A percentile compares a stretch with the other conserved stretches of the same genome.
phyloP scores from a whole-genome alignment of 169 alveolate genomes.

The Blepharisma undulans region DNA sequence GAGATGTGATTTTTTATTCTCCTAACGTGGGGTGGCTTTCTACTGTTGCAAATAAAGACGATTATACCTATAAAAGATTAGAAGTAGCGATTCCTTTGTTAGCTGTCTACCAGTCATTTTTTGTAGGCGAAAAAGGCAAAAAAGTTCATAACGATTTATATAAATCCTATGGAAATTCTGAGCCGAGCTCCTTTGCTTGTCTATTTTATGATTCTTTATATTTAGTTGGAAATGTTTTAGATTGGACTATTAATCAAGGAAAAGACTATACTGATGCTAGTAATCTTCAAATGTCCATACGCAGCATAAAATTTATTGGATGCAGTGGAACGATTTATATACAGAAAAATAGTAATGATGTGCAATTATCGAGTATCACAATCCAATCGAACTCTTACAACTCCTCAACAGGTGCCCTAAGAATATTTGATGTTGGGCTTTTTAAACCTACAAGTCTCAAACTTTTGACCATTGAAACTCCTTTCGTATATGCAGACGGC shows the following conservation, averaged over 20 bases:
- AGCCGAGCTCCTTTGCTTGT: background rate
- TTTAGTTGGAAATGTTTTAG: background rate
- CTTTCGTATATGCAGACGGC: background rate
- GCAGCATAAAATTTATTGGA: background rate
- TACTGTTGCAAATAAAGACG: background rate
- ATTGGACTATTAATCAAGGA: conserved; percentile 28
- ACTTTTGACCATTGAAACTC: background rate
- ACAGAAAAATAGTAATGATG: background rate
- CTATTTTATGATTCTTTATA: background rate
- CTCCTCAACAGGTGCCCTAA: background rate
- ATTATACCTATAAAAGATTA: background rate
- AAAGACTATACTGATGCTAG: background rate
- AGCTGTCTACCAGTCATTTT: background rate
- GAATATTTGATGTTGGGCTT: background rate
- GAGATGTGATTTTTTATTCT: too few relatives aligned
- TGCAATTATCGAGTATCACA: background rate
- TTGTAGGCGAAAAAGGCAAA: background rate
- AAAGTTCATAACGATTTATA: background rate
- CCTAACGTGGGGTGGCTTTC: background rate
- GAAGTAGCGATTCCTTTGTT: background rate
- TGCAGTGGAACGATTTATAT: conserved; percentile 9
- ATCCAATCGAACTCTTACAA: background rate
- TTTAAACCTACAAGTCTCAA: background rate
- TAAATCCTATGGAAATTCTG: background rate
- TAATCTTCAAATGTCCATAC: background rate